A percentile compares a stretch with the other conserved stretches of the same genome.
Evolutionary conservation across 768 basidiomycete species (phyloP).

Genomic region (Lyophyllum decastes): DNA sequence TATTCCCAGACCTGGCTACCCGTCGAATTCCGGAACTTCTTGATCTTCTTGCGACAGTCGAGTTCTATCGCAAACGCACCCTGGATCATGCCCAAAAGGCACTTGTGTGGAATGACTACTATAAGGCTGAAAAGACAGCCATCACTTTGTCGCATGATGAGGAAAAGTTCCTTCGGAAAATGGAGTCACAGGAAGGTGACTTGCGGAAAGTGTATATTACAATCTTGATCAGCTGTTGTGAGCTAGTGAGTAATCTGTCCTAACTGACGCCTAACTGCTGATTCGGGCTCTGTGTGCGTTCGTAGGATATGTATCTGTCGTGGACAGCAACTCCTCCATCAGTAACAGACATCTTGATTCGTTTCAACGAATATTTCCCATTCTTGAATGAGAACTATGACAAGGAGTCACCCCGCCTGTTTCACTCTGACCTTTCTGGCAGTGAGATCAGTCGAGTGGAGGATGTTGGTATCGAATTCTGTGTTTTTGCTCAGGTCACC

Average conservation of each 20-base stretch:
- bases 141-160: conserved; percentile 19
- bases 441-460: conserved; percentile 21
- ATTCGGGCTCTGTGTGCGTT: not conserved
- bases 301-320: conserved; percentile 35
- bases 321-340: conserved; percentile 28
- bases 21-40: conserved; percentile 33
- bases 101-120: conserved; percentile 28
- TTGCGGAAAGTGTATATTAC: conserved; percentile 34
- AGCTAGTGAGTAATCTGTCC: conserved; percentile 23
- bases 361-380: conserved; percentile 44
- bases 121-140: conserved; percentile 18
- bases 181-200: conserved; percentile 13
- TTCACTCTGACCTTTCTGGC: conserved; percentile 26
- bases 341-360: conserved; percentile 34
- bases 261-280: not conserved
- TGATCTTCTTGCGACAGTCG: conserved; percentile 35
- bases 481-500: conserved; percentile 17
- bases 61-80: conserved; percentile 33
- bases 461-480: conserved; percentile 15
- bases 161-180: conserved; percentile 16
- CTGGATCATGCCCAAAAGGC: conserved; percentile 26
- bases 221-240: conserved; percentile 28
- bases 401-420: conserved; percentile 22
- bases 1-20: conserved; percentile 24
- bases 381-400: conserved; percentile 23